Evolutionary conservation across 108 stramenopile genomes (phyloP), one percentile per base, ranked within the genome.

Genomic region (Poteriospumella lacustris): DNA sequence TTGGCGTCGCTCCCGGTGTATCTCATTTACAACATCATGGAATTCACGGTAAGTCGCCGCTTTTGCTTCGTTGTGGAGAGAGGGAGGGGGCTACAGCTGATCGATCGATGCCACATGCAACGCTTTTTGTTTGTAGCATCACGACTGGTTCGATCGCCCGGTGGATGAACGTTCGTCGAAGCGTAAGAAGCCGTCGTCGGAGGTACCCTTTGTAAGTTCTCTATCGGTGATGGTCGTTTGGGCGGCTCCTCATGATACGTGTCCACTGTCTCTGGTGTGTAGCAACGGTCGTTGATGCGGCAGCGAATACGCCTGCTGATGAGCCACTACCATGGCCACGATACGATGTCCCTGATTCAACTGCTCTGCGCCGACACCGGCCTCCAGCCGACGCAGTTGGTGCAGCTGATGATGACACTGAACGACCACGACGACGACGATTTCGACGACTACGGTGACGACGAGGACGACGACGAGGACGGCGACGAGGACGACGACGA

Each of bases 401-500:
- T 39, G 39, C 29, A 28, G 39, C 39, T 2, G 59, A 77, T 1
- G 60, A 62, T 9, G 76, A 62, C 59, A 56, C 19, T 39, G 1
- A 62, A 1, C 9, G 79, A 1, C 24, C 28, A 70, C 44, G 15
- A 67, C 15, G 78, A 78, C 36, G 64, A 67, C 12, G 64, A 67
- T 67, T 67, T 38, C 39, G 31, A 67, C 31, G 3, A 28, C 5
- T 3, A 81, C 26, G 76, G 75, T 58, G 80, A 81, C 12, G 76
- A 81, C 0, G 76, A 64, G 59, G 68, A 43, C 2, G 75, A 60
- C 19, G 80, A 81, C 0, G 80, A 76, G 0, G 77, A 81, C 2
- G 80, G 31, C 0, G 80, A 81, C 0, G 56, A 81, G 0, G 68
- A 80, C 31, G 79, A 75, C 39, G 68, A 44, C 19, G 78, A 44